phyloP scores from a whole-genome alignment of 441 rosid species.

The Raphanus hybrid region DNA sequence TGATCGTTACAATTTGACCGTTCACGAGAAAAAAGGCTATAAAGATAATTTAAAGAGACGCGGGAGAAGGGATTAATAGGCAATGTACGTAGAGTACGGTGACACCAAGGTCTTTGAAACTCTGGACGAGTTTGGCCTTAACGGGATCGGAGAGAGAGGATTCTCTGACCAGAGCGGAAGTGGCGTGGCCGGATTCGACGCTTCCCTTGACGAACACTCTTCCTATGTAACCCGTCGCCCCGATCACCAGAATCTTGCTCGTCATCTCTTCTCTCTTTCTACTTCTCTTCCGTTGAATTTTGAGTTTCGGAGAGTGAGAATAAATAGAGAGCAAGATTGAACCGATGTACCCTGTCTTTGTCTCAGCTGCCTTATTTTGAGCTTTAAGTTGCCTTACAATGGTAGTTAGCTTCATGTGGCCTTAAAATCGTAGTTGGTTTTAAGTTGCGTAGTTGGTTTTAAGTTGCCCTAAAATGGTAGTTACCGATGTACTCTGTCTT shows the following conservation, averaged over 20 bases:
- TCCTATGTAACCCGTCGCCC: conserved; percentile 63
- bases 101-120: conserved; percentile 56
- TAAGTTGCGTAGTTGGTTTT: too few relatives aligned
- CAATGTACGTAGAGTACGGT: conserved; percentile 48
- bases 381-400: too few relatives aligned
- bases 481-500: too few relatives aligned
- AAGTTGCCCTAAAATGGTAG: too few relatives aligned
- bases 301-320: background rate
- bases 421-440: too few relatives aligned
- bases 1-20: background rate
- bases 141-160: conserved; percentile 51
- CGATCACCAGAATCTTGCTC: conserved; percentile 60
- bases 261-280: conserved; percentile 31
- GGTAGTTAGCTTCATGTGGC: too few relatives aligned
- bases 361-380: too few relatives aligned
- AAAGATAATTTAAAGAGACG: background rate
- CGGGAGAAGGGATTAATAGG: background rate
- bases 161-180: conserved; percentile 57
- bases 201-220: conserved; percentile 56
- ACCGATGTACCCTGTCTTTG: conserved; percentile 4
- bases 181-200: conserved; percentile 51
- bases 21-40: too few relatives aligned
- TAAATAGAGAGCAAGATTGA: background rate
- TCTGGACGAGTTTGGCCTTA: conserved; percentile 47
- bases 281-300: conserved; percentile 1